These are phyloP conservation scores for Trichoderma erinaceum DNA, from an alignment of 495 filamentous ascomycete genomes.

Conservation along the genomic window DNA sequence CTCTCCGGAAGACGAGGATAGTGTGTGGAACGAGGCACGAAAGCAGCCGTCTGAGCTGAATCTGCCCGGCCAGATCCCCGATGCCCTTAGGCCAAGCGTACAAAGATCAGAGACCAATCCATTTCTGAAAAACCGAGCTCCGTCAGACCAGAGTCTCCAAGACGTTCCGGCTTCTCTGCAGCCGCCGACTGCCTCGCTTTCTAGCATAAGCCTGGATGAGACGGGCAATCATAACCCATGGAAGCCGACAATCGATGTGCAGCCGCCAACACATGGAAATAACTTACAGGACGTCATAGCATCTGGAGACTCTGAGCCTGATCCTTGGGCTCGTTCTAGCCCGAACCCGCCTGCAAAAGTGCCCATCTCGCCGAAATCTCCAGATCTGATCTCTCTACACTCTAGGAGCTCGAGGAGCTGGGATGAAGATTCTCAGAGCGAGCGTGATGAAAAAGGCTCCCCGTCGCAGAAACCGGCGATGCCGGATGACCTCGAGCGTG, in stretches of 20 bases:
- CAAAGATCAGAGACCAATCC: slow-evolving; percentile 44
- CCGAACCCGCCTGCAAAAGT: slow-evolving; percentile 16
- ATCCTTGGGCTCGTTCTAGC: slow-evolving; percentile 18
- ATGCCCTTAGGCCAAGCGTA: slow-evolving; percentile 30
- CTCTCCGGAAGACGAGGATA: slow-evolving; percentile 23
- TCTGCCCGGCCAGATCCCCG: slow-evolving; percentile 23
- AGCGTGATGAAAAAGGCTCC: not conserved
- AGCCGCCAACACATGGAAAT: slow-evolving; percentile 17
- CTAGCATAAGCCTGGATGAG: slow-evolving; percentile 35
- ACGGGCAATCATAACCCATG: slow-evolving; percentile 43
- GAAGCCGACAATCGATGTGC: slow-evolving; percentile 37
- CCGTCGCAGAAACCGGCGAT: not conserved
- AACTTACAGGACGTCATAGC: not conserved
- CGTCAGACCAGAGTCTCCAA: slow-evolving; percentile 15
- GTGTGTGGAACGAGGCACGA: slow-evolving; percentile 22
- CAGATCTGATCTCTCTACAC: not conserved
- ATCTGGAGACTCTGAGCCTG: slow-evolving; percentile 11
- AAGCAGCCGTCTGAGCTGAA: not conserved
- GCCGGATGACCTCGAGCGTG: slow-evolving; percentile 3
- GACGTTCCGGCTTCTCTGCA: slow-evolving; percentile 17
- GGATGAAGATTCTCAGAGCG: not conserved
- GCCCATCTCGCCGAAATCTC: not conserved
- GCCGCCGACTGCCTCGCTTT: slow-evolving; percentile 28
- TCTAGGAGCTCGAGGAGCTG: not conserved
- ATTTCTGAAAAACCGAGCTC: slow-evolving; percentile 34